These are phyloP conservation scores for Schizosaccharomyces lindneri DNA, from an alignment of 805 yeast genomes.

Conservation along the genomic window DNA sequence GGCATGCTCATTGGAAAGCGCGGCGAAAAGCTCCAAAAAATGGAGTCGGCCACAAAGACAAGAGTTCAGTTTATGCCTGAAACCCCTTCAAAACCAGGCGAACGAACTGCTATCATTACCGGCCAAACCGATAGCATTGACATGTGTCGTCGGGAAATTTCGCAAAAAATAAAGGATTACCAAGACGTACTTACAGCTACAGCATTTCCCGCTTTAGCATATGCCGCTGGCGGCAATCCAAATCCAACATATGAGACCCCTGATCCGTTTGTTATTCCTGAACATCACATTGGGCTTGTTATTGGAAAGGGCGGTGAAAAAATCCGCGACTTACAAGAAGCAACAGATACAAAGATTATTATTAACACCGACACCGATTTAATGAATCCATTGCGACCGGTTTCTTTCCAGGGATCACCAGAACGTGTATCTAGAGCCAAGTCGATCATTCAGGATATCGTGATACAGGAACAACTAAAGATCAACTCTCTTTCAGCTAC, in stretches of 20 bases:
- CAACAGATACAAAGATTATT: constrained; percentile 4
- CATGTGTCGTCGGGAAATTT: background rate
- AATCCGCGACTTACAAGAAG: constrained; percentile 5
- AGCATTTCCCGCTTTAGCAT: background rate
- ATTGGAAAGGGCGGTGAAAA: constrained; percentile 6
- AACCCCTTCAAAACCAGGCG: background rate
- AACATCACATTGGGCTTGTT: constrained; percentile 4
- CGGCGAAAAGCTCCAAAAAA: constrained; percentile 9
- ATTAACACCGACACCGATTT: constrained; percentile 2
- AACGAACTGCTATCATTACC: background rate
- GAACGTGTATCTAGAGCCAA: constrained; percentile 2
- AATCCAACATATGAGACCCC: background rate
- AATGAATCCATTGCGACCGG: constrained; percentile 4
- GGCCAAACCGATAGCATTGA: background rate
- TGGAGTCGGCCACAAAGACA: constrained; percentile 9
- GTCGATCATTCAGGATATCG: constrained; percentile 3
- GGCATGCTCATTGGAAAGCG: constrained; percentile 10
- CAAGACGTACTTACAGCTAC: background rate
- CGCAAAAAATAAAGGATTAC: background rate
- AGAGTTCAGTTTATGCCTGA: constrained; percentile 9
- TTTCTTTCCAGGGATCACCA: constrained; percentile 4
- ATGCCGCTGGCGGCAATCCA: background rate
- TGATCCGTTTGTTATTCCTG: constrained; percentile 2
- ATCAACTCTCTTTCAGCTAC: background rate
- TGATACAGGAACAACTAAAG: constrained; percentile 1